Conservation (phyloP, 2,329 filamentous ascomycete genomes). For the Cercospora canescens region DNA sequence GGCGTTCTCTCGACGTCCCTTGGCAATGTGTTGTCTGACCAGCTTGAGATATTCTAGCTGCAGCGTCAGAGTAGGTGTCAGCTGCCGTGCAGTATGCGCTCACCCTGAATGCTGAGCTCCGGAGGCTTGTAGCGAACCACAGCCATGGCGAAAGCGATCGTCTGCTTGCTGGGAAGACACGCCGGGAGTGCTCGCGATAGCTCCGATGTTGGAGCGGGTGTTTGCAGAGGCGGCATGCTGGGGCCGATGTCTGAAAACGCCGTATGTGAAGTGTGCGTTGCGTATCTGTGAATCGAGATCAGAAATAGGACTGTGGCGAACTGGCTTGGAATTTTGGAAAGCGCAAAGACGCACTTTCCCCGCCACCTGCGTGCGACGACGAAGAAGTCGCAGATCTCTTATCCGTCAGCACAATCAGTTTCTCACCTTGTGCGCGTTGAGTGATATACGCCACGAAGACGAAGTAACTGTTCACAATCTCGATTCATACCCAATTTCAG, state of each 20-base stretch:
- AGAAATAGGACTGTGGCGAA: background rate
- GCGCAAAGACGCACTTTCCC: background rate
- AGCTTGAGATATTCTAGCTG: slow-evolving; percentile 33
- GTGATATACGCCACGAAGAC: background rate
- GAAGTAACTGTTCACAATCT: background rate
- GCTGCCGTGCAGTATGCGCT: background rate
- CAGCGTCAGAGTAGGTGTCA: slow-evolving; percentile 4
- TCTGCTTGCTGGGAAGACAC: slow-evolving; percentile 14
- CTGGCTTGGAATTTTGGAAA: background rate
- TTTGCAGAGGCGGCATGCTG: background rate
- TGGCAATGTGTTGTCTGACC: slow-evolving; percentile 38
- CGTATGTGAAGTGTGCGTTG: background rate
- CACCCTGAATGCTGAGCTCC: slow-evolving; percentile 35
- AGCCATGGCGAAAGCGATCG: slow-evolving; percentile 30
- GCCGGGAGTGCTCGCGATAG: background rate
- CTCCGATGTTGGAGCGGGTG: background rate
- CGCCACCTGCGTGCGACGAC: background rate
- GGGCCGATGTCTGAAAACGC: background rate
- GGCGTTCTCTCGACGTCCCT: slow-evolving; percentile 26
- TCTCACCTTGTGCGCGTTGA: background rate
- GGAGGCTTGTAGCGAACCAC: slow-evolving; percentile 41
- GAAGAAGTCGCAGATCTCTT: background rate
- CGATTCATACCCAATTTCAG: slow-evolving; percentile 2
- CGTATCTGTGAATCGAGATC: background rate
- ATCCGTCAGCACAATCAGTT: background rate